Evolutionary conservation across 129 eudicot genomes (phyloP), one percentile per base, ranked within the genome.

Genomic region (Lactuca saligna): DNA sequence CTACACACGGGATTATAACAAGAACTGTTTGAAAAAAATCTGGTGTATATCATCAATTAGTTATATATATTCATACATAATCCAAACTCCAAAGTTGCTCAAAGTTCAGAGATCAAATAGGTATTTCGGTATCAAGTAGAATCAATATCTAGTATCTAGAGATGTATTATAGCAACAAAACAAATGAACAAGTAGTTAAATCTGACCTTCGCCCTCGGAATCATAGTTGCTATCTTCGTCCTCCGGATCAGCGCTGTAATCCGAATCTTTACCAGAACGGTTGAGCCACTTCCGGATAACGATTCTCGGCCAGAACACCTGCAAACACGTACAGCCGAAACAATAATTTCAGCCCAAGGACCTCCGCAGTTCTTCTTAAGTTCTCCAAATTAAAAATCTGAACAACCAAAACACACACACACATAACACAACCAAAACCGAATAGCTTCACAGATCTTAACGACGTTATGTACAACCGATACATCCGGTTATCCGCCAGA

Each of bases 261-360:
- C 96, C 0, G 86, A 77, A 41, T 66, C 66, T 42, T 68, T 74
- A 6, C 81, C 29, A 35, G 72, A 31, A 49, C 87, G 77, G 61
- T 90, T 83, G 17, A 94, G 86, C 97, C 84, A 90, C 64, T 94
- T 94, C 11, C 99, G 85, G 63, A 94, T 65, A 10, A 90, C 82
- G 16, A 79, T 65, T 57, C 82, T 80, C 7, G 88, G 90, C 99
- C 96, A 90, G 48, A 88, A 83, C 38, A 80, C 75, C 99, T 94
- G 91, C 72, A 88, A 83, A 68, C 79, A 79, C 68, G 76, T 46
- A 82, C 84, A 83, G 84, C 76, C 81, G 62, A 84, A 82, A 77
- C 70, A 63, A 39, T 82, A 85, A 61, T 50, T 77, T 85, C 82
- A 78, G 82, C 83, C 70, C 8, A 66, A 42, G 7, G 29, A 54